These are phyloP conservation scores for Fusarium bulbicola DNA, from an alignment of 2,329 filamentous ascomycete genomes.

Conservation along the genomic window DNA sequence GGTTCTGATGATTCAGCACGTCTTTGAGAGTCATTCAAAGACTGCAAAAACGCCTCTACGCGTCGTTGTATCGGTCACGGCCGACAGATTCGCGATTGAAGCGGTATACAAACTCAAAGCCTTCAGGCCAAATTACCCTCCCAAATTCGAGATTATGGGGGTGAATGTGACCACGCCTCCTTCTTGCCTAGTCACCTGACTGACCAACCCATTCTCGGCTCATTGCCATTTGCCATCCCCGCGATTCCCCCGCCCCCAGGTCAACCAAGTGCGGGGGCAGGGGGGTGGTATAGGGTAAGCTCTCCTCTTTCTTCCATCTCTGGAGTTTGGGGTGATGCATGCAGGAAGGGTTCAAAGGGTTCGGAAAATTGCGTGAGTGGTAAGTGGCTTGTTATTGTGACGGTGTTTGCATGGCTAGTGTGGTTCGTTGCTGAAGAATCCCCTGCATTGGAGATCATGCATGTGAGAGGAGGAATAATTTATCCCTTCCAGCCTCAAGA, in stretches of 20 bases:
- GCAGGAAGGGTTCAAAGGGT: not conserved
- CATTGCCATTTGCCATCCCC: constrained; percentile 18
- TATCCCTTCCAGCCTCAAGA: not conserved
- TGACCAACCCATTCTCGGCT: constrained; percentile 28
- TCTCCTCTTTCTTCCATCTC: not conserved
- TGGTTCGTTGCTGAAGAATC: not conserved
- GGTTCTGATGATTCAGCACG: not conserved
- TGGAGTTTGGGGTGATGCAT: not conserved
- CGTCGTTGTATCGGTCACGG: not conserved
- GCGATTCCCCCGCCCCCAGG: constrained; percentile 27
- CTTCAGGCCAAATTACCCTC: not conserved
- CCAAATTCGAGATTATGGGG: constrained; percentile 36
- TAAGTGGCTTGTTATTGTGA: not conserved
- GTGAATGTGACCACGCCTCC: constrained; percentile 20
- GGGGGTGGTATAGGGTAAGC: constrained; percentile 8
- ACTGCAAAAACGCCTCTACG: not conserved
- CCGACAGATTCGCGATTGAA: not conserved
- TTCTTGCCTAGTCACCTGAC: constrained; percentile 33
- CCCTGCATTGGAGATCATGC: not conserved
- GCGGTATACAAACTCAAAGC: constrained; percentile 13
- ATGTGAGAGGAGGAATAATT: not conserved
- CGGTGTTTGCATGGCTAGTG: not conserved
- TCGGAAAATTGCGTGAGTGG: not conserved
- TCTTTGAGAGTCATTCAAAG: not conserved
- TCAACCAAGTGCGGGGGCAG: constrained; percentile 25